Conservation (phyloP, 129 eudicot species). For the Flaveria brownii region DNA sequence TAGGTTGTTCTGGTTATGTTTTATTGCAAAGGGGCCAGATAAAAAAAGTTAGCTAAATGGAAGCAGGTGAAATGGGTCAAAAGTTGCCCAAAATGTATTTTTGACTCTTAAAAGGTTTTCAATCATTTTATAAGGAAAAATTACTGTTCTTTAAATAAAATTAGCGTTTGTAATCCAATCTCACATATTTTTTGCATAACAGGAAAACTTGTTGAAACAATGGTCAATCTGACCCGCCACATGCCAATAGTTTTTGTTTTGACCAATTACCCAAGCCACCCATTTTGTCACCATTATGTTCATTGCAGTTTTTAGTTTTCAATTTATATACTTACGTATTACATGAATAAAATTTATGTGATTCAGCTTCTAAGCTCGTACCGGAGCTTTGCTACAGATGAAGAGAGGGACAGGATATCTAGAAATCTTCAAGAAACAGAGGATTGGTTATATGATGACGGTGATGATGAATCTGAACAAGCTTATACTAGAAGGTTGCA, state of each 20-base stretch:
- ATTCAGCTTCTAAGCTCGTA: slow-evolving; percentile 67
- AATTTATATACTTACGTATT: slow-evolving; percentile 8
- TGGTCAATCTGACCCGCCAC: background rate
- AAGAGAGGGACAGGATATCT: slow-evolving; percentile 73
- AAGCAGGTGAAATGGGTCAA: background rate
- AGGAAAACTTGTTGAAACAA: background rate
- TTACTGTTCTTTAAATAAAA: background rate
- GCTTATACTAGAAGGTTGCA: slow-evolving; percentile 65
- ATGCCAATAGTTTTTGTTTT: background rate
- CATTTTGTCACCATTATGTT: background rate
- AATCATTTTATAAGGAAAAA: background rate
- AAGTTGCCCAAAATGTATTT: slow-evolving; percentile 17
- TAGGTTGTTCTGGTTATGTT: background rate
- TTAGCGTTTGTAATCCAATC: background rate
- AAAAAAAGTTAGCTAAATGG: background rate
- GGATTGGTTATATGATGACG: slow-evolving; percentile 98
- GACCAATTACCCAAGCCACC: background rate
- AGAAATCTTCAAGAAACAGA: slow-evolving; percentile 74
- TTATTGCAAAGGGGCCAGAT: background rate
- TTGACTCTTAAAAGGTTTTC: background rate
- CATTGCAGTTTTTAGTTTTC: background rate
- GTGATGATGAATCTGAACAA: slow-evolving; percentile 85
- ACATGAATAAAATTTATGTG: slow-evolving; percentile 9
- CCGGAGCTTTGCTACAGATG: slow-evolving; percentile 73
- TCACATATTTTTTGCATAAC: background rate